These are phyloP conservation scores for Saccharomyces hybrid DNA, from an alignment of 1,139 yeast genomes.

Conservation along the genomic window DNA sequence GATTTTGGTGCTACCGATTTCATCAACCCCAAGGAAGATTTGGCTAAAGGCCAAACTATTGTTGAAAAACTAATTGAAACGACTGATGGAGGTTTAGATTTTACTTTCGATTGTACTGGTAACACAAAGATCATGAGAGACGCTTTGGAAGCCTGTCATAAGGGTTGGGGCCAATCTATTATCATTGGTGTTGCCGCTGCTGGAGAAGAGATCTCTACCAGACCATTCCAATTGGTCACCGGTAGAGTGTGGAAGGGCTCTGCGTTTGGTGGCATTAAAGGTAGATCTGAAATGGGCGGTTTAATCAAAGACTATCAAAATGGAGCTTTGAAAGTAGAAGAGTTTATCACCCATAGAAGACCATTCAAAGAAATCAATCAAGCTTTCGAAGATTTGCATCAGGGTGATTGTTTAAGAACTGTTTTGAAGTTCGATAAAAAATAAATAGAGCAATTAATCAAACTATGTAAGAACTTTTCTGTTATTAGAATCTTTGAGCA, in stretches of 20 bases:
- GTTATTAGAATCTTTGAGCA: not conserved
- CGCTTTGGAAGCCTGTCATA: constrained; percentile 95
- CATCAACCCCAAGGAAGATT: constrained; percentile 63
- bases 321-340: constrained; percentile 86
- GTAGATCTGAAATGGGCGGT: constrained; percentile 90
- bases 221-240: constrained; percentile 98
- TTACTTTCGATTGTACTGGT: constrained; percentile 96
- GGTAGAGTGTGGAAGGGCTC: constrained; percentile 99
- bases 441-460: not conserved
- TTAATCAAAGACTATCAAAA: constrained; percentile 76
- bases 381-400: constrained; percentile 93
- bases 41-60: constrained; percentile 65
- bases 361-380: constrained; percentile 67
- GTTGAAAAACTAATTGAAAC: constrained; percentile 78
- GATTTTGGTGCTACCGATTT: constrained; percentile 95
- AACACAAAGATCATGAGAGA: constrained; percentile 89
- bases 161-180: constrained; percentile 96
- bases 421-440: constrained; percentile 42
- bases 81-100: constrained; percentile 96
- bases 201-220: constrained; percentile 89
- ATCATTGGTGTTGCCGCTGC: constrained; percentile 98
- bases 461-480: not conserved
- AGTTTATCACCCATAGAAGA: constrained; percentile 88
- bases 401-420: constrained; percentile 90
- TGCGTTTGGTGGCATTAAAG: constrained; percentile 98